Base-by-base conservation (phyloP, 768 basidiomycete species). In the Termitomyces sp. region DNA sequence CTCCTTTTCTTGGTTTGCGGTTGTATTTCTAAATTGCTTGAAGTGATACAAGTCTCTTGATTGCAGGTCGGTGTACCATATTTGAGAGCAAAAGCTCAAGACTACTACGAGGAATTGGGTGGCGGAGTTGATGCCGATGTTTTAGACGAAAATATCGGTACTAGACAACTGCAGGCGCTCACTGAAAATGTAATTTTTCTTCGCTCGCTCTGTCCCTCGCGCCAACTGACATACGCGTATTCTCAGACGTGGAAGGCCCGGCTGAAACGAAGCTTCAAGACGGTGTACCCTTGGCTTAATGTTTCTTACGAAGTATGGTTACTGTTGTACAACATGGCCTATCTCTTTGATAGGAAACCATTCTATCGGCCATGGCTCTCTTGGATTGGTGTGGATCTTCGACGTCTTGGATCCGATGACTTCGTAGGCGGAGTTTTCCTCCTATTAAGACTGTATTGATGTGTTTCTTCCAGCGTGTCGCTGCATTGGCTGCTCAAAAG, bases 281-380 rank as follows among this genome's bases (percentile, higher is more conserved):
- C 66, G 1, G 57, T 82, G 2, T 98, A 97, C 67, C 97, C 97
- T 0, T 94, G 86, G 80, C 64, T 85, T 16, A 96, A 92, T 68
- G 77, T 82, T 5, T 67, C 75, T 3, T 87, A 89, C 60, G 95
- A 98, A 70, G 56, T 85, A n/a, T 90, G 89, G 83, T 73, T 95
- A 54, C 77, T 98, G 7, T 71, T 79, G 4, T 93, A 84, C 76
- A 98, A 97, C 67, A 71, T 98, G 46, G 84, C 86, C 14, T 98
- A 97, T 72, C 78, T 98, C 14, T 98, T 97, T 65, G 92, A 94
- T 60, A 80, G 78, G 69, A 91, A 89, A 17, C 80, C 86, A 5
- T 88, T 85, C 66, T 94, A 96, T 70, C 82, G 95, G 62, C 94
- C 96, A 12, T 98, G 95, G 95, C 73, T 97, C 49, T 76, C 81